Conservation (phyloP, 1,139 yeast genomes). For the Pichia inconspicua region DNA sequence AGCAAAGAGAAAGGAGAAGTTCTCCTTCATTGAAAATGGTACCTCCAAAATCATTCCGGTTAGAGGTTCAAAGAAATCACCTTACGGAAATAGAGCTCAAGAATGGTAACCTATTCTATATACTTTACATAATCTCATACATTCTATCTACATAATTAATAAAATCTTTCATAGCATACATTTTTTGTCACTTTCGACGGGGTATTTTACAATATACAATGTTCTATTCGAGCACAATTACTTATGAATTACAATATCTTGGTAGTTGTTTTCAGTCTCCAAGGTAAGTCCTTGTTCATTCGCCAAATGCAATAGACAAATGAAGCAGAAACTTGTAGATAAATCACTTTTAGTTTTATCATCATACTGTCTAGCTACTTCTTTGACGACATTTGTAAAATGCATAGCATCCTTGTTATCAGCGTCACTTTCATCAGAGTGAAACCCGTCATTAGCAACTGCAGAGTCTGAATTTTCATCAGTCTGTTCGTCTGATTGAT, state of each 20-base stretch:
- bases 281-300: conserved; percentile 46
- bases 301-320: conserved; percentile 48
- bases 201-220: neutral
- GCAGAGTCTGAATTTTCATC: neutral
- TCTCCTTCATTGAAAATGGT: conserved; percentile 89
- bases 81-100: conserved; percentile 63
- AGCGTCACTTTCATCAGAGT: neutral
- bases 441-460: conserved; percentile 2
- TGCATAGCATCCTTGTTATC: conserved; percentile 10
- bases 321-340: conserved; percentile 51
- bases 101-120: conserved; percentile 49
- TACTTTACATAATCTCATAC: neutral
- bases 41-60: conserved; percentile 55
- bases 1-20: conserved; percentile 62
- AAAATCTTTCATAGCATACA: neutral
- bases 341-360: conserved; percentile 37
- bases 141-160: neutral
- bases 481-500: neutral
- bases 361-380: conserved; percentile 37
- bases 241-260: conserved; percentile 36
- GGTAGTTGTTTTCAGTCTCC: conserved; percentile 33
- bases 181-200: neutral
- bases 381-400: conserved; percentile 31
- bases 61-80: conserved; percentile 61
- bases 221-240: conserved; percentile 3